Evolutionary conservation across 768 basidiomycete genomes (phyloP).

Genomic region (Mrakia gelida): DNA sequence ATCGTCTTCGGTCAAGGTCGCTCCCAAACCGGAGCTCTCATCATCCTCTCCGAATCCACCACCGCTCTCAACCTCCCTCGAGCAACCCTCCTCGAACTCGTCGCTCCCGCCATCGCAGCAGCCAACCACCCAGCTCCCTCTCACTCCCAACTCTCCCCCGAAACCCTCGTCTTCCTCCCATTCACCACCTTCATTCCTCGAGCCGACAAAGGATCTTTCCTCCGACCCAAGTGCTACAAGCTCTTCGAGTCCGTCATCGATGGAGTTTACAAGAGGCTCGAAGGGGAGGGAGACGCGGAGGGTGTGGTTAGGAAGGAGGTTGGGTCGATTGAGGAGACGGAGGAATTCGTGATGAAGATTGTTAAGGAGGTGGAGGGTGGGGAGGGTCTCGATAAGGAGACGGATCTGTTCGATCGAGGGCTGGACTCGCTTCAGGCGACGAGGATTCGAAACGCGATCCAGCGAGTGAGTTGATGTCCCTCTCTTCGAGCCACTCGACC

Average conservation of each 20-base stretch:
- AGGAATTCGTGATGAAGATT: conserved; percentile 19
- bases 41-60: conserved; percentile 49
- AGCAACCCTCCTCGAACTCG: conserved; percentile 45
- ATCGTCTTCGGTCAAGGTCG: conserved; percentile 55
- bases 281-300: conserved; percentile 41
- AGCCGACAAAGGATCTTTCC: conserved; percentile 54
- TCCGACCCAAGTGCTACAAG: conserved; percentile 53
- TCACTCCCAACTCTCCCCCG: conserved; percentile 54
- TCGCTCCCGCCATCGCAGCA: conserved; percentile 52
- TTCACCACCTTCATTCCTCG: conserved; percentile 51
- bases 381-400: conserved; percentile 37
- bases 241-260: conserved; percentile 53
- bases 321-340: conserved; percentile 11
- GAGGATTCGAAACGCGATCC: conserved; percentile 52
- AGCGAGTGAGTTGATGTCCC: conserved; percentile 37
- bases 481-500: not conserved
- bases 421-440: conserved; percentile 56
- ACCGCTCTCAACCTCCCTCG: conserved; percentile 39
- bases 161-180: conserved; percentile 54
- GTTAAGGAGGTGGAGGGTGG: conserved; percentile 12
- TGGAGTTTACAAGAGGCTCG: conserved; percentile 47
- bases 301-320: not conserved
- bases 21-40: conserved; percentile 53
- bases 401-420: conserved; percentile 44
- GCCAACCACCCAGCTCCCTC: conserved; percentile 55